Evolutionary conservation across 768 basidiomycete genomes (phyloP).

Genomic region (Pilatotrama ljubarskyi): DNA sequence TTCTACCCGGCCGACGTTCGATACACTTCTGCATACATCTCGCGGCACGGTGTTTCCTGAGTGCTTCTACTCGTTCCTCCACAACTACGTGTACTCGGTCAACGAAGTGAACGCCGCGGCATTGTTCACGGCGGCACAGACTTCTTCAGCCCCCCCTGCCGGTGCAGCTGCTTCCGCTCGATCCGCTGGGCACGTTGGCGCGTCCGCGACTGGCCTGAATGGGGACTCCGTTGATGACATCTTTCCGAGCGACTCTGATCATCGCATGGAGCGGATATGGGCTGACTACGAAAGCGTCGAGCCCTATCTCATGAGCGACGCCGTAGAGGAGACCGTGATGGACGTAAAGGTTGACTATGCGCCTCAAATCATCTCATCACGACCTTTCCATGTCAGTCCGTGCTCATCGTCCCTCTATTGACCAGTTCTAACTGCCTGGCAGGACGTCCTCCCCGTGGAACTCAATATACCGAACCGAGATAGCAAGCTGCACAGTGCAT

Average conservation of each 20-base stretch:
- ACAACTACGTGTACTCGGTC: slow-evolving; percentile 82
- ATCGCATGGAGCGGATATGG: slow-evolving; percentile 81
- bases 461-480: slow-evolving; percentile 68
- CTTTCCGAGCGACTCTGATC: slow-evolving; percentile 82
- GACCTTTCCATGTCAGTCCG: slow-evolving; percentile 61
- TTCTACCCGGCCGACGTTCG: slow-evolving; percentile 74
- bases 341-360: slow-evolving; percentile 59
- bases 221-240: slow-evolving; percentile 32
- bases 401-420: not conserved
- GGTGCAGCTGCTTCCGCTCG: slow-evolving; percentile 12
- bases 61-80: slow-evolving; percentile 92
- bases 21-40: slow-evolving; percentile 69
- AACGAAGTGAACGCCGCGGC: slow-evolving; percentile 61
- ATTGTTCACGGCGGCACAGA: slow-evolving; percentile 37
- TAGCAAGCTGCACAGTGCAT: slow-evolving; percentile 44
- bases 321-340: slow-evolving; percentile 46
- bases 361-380: slow-evolving; percentile 43
- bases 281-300: slow-evolving; percentile 83
- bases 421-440: not conserved
- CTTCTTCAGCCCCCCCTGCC: slow-evolving; percentile 36
- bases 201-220: slow-evolving; percentile 6
- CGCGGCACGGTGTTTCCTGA: slow-evolving; percentile 86
- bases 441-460: slow-evolving; percentile 81
- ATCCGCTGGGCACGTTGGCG: not conserved
- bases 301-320: slow-evolving; percentile 59